A percentile compares a stretch with the other conserved stretches of the same genome.
These are phyloP conservation scores for Huntiella bhutanensis DNA, from an alignment of 2,329 filamentous ascomycete species.

Conservation along the genomic window DNA sequence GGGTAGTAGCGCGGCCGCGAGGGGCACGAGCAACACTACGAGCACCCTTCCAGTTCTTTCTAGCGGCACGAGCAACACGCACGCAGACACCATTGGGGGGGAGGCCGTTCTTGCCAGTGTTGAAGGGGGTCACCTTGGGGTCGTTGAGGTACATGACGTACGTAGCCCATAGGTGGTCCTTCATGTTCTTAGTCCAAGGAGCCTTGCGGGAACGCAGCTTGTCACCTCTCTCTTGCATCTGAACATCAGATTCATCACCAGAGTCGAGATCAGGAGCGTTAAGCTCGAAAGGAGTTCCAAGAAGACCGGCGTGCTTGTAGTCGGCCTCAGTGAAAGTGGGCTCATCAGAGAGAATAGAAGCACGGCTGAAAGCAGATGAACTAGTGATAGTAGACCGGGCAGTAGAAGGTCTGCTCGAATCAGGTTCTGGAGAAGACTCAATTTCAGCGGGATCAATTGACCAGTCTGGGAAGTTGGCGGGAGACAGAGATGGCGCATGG, in stretches of 20 bases:
- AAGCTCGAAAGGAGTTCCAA: not conserved
- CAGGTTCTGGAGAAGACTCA: conserved; percentile 39
- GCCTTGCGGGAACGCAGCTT: conserved; percentile 26
- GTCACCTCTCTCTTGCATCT: conserved; percentile 4
- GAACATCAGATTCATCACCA: conserved; percentile 3
- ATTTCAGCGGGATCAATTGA: conserved; percentile 37
- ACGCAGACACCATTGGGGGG: conserved; percentile 46
- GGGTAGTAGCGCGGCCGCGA: not conserved
- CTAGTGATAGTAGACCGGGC: conserved; percentile 40
- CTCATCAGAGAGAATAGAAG: conserved; percentile 38
- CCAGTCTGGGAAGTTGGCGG: conserved; percentile 37
- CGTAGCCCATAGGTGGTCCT: conserved; percentile 44
- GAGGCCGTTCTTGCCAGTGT: conserved; percentile 41
- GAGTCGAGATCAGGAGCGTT: not conserved
- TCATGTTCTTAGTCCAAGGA: conserved; percentile 47
- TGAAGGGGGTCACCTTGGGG: conserved; percentile 47
- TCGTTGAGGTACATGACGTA: conserved; percentile 48
- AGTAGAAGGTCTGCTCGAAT: conserved; percentile 40
- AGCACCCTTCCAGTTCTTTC: conserved; percentile 46
- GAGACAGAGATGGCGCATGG: conserved; percentile 24
- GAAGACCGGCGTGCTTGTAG: conserved; percentile 9
- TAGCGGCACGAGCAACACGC: conserved; percentile 46
- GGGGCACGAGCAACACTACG: conserved; percentile 18
- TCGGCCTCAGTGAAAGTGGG: conserved; percentile 33
- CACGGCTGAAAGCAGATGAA: conserved; percentile 36